Evolutionary conservation across 164 flowering plant species (phyloP), one percentile per base, ranked within the genome.

Genomic region (Litsea cubeba): DNA sequence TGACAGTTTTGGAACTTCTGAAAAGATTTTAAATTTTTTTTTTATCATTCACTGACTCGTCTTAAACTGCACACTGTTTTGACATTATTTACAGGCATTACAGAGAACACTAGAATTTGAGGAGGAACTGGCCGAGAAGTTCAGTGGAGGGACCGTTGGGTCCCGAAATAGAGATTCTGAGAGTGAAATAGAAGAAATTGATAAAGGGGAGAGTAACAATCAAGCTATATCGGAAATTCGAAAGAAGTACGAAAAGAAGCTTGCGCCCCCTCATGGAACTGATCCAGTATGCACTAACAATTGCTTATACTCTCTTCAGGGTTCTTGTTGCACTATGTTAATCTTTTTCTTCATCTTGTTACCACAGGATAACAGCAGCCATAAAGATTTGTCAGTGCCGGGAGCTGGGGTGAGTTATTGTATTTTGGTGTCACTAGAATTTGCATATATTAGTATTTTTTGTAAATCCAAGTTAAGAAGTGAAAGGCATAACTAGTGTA

Each of bases 51-150:
- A 3, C 60, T 54, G 60, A 15, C 60, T 54, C 60, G 0, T 54
- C 12, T 54, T 54, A 3, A 54, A 54, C 20, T 54, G 17, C 20
- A 54, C 5, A 3, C 60, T 54, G 46, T 66, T 71, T 70, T 50
- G 32, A 17, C 69, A 30, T 63, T 49, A 46, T 35, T 62, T 72
- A 54, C 76, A 95, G 99, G 99, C 99, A 71, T 72, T 95, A 64
- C 98, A 95, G 74, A 77, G 98, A 76, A 95, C 98, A 50, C 82
- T 90, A 68, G 99, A 95, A 76, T 95, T 95, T 86, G 99, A 95
- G 83, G 97, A 92, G 77, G 99, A 95, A 79, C 78, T 93, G 79
- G 98, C 95, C 20, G 98, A 89, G 81, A 95, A 92, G 76, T 95
- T 93, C 82, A 93, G 98, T 63, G 99, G 91, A 70, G 92, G 78